Base-by-base conservation (phyloP, 1,139 yeast genomes). In the Magnusiomyces suaveolens region DNA sequence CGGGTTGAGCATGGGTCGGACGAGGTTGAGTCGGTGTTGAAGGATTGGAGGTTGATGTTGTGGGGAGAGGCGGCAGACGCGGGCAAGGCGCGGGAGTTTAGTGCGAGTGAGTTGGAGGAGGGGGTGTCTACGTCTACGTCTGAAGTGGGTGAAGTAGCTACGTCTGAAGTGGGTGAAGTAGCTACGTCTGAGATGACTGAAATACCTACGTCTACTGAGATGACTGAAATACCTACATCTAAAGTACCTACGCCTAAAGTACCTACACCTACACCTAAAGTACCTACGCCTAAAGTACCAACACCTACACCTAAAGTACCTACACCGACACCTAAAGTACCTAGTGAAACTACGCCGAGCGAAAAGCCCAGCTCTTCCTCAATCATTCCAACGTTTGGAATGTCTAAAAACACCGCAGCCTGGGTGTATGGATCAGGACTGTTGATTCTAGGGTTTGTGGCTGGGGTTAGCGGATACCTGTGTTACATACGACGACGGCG, bases 21-120 rank as follows among this genome's bases (percentile, higher is more conserved):
- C 1, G 72, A 73, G 59, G 67, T 68, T 6, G 58, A 52, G 1
- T 52, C 52, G 18, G 67, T 64, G 2, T 77, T 92, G 50, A 69
- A 75, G 46, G 75, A 79, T 62, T 92, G 96, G 95, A 84, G 83
- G 66, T 69, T 92, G 64, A 79, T 82, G 54, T 72, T 90, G 12
- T 94, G 87, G 75, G 98, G 98, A 23, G 95, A 84, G 66, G 73
- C 83, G 18, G 75, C 74, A 46, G 89, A 87, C 67, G 78, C 82
- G 1, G 67, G 75, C 1, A 79, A 80, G 65, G 89, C 87, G 0
- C 78, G 68, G 54, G 65, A 73, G 48, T 78, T 73, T 61, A 72
- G 74, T 24, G 66, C 66, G 6, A 57, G 46, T 12, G 51, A 54
- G 24, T 39, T 54, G 14, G 54, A 48, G 2, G 39, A 56, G 16